A percentile compares a stretch with the other conserved stretches of the same genome.
These are phyloP conservation scores for Zoysia pacifica DNA, from an alignment of 176 grass and related monocot species.

Conservation along the genomic window DNA sequence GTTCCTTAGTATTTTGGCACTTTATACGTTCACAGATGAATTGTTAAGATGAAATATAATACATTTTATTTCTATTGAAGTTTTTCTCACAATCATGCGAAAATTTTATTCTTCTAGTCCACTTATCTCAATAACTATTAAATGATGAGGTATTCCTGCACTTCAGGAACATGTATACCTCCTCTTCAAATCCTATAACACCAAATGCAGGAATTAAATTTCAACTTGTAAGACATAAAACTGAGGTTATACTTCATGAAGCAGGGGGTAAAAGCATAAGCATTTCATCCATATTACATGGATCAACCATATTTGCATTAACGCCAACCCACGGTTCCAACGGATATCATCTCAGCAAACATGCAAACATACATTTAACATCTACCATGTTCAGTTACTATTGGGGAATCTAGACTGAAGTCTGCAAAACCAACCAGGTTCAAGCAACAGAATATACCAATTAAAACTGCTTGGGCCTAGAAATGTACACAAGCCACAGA, in stretches of 20 bases:
- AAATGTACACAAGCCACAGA: constrained; percentile 25
- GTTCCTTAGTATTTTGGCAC: background rate
- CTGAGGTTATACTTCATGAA: background rate
- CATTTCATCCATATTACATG: constrained; percentile 25
- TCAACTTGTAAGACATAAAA: background rate
- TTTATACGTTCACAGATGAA: background rate
- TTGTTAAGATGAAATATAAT: background rate
- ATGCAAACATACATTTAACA: constrained; percentile 37
- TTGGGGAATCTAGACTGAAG: constrained; percentile 29
- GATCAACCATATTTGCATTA: constrained; percentile 33
- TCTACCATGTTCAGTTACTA: constrained; percentile 29
- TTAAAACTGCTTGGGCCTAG: constrained; percentile 28
- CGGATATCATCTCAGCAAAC: constrained; percentile 28
- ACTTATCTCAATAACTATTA: background rate
- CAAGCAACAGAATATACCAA: constrained; percentile 41
- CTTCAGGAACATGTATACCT: background rate
- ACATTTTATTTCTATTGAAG: background rate
- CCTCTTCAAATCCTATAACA: background rate
- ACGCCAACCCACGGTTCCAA: constrained; percentile 21
- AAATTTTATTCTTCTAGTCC: background rate
- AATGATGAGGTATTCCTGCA: background rate
- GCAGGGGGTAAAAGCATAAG: background rate
- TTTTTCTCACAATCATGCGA: background rate
- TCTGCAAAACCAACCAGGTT: constrained; percentile 39
- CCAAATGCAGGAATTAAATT: background rate